Conservation (phyloP, 208 protist genomes). For the Vickermania ingenoplastis region DNA sequence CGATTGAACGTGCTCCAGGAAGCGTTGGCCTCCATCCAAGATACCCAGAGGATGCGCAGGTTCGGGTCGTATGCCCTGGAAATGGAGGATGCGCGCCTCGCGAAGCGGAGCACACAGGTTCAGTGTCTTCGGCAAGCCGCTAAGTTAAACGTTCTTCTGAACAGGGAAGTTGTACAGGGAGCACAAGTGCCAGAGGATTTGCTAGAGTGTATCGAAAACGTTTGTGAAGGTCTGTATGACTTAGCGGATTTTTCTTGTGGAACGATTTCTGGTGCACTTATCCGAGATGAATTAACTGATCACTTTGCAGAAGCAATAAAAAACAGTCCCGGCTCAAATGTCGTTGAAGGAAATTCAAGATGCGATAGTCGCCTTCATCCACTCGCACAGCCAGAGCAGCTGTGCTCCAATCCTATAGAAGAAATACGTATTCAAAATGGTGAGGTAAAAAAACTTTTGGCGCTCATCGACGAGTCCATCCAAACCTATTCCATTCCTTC, state of each 20-base stretch:
- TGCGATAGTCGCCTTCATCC: too few relatives aligned
- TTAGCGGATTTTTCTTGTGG: background rate
- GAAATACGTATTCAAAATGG: too few relatives aligned
- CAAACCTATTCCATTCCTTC: too few relatives aligned
- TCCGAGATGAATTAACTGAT: background rate
- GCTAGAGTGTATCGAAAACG: background rate
- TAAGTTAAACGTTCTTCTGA: background rate
- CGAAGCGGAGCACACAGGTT: background rate
- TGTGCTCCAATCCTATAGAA: too few relatives aligned
- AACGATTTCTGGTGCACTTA: background rate
- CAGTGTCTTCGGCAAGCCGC: background rate
- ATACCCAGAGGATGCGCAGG: background rate
- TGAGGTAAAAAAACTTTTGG: too few relatives aligned
- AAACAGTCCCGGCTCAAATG: background rate
- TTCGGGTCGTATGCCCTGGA: background rate
- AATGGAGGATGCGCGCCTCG: background rate
- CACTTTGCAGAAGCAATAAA: background rate
- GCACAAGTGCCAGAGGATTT: background rate
- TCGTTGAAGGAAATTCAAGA: background rate
- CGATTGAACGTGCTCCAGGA: background rate
- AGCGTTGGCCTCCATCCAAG: background rate
- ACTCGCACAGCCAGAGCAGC: too few relatives aligned
- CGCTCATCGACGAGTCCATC: too few relatives aligned
- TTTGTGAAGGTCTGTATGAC: background rate
- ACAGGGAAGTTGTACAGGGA: background rate